Conservation (phyloP, 1,139 yeast genomes). For the Maudiozyma humilis region DNA sequence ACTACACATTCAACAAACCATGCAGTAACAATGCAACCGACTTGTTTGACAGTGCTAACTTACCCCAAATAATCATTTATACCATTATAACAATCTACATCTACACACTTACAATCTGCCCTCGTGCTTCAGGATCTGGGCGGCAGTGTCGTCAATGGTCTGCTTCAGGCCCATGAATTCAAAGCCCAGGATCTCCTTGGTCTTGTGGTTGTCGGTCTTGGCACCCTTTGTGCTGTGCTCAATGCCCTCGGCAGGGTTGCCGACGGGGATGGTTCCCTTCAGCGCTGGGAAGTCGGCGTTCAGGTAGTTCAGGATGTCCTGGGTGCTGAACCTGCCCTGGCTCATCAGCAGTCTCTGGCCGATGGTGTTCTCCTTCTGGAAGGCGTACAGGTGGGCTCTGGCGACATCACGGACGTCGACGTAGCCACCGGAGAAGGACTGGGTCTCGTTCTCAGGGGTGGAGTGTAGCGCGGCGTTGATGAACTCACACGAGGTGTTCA, state of each 20-base stretch:
- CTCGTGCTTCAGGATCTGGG: slow-evolving; percentile 32
- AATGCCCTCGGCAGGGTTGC: slow-evolving; percentile 12
- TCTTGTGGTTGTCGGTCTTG: slow-evolving; percentile 21
- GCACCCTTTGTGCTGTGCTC: slow-evolving; percentile 13
- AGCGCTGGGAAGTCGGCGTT: slow-evolving; percentile 33
- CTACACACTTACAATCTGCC: slow-evolving; percentile 8
- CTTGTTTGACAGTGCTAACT: not conserved
- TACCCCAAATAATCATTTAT: not conserved
- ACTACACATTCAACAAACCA: too few relatives aligned
- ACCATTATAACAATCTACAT: not conserved
- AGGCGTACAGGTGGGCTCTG: slow-evolving; percentile 20
- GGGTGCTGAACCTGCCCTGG: slow-evolving; percentile 28
- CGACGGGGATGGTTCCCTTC: slow-evolving; percentile 28
- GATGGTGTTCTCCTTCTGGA: slow-evolving; percentile 15
- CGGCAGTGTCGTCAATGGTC: slow-evolving; percentile 37
- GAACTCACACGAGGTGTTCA: slow-evolving; percentile 35
- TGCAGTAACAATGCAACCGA: too few relatives aligned
- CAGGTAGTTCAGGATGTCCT: slow-evolving; percentile 32
- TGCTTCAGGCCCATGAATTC: slow-evolving; percentile 35
- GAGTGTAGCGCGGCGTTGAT: slow-evolving; percentile 25
- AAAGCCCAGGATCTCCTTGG: slow-evolving; percentile 35
- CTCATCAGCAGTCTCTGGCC: slow-evolving; percentile 14
- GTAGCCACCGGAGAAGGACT: slow-evolving; percentile 13
- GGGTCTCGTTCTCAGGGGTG: slow-evolving; percentile 11
- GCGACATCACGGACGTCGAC: slow-evolving; percentile 24